These are phyloP conservation scores for Alloteropsis angusta DNA, from an alignment of 202 grass and related monocot genomes.

Conservation along the genomic window DNA sequence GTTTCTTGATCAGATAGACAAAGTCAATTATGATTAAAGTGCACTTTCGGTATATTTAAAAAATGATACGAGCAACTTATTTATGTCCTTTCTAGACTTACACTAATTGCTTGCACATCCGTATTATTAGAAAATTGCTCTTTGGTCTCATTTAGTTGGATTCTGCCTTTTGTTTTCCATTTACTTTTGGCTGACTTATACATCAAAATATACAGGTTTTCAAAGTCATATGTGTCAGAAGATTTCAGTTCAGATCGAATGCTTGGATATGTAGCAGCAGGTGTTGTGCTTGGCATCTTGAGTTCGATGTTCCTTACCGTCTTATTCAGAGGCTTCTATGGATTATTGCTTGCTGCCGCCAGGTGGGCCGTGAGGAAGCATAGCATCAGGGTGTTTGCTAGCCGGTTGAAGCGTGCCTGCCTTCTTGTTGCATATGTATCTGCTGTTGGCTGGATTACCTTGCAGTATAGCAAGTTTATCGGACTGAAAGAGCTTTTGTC, in stretches of 20 bases:
- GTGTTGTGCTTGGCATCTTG: conserved; percentile 50
- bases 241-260: conserved; percentile 31
- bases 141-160: background rate
- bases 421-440: conserved; percentile 76
- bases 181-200: background rate
- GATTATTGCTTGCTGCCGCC: conserved; percentile 22
- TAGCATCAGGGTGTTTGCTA: conserved; percentile 28
- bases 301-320: conserved; percentile 41
- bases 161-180: background rate
- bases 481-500: conserved; percentile 63
- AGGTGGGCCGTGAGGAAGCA: conserved; percentile 35
- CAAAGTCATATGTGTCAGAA: conserved; percentile 27
- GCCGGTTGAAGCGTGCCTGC: conserved; percentile 40
- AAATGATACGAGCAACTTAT: background rate
- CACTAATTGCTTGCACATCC: background rate
- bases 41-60: background rate
- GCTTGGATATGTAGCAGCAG: conserved; percentile 32
- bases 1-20: background rate
- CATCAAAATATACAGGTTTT: conserved; percentile 35
- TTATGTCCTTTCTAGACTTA: background rate
- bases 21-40: background rate
- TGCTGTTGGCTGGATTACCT: conserved; percentile 71
- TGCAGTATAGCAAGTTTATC: conserved; percentile 73
- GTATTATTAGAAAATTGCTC: background rate
- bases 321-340: conserved; percentile 32